Percentiles rank a stretch among this genome's conserved stretches.
Conservation (phyloP, 192 early-diverging fungal species). For the Phlyctochytrium bullatum region DNA sequence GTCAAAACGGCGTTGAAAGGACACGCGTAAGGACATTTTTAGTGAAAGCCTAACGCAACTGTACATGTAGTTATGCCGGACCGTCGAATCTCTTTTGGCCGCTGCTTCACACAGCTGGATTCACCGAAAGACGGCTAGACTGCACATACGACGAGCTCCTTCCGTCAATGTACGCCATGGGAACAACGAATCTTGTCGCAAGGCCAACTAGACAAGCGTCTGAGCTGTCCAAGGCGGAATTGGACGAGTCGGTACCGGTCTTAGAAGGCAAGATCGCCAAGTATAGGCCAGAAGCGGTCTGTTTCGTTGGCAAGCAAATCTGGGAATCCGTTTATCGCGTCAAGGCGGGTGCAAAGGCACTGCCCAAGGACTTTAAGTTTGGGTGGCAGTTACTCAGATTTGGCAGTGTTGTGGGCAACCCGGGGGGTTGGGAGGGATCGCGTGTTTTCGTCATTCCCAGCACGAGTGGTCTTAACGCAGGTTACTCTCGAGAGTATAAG, state of each 20-base stretch:
- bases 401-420: neutral
- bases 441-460: conserved; percentile 21
- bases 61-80: neutral
- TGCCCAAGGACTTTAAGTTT: conserved; percentile 19
- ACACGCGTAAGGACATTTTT: conserved; percentile 19
- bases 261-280: conserved; percentile 12
- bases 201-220: conserved; percentile 16
- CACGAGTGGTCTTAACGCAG: conserved; percentile 17
- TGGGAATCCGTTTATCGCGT: conserved; percentile 12
- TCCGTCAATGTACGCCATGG: conserved; percentile 22
- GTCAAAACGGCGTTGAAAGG: conserved; percentile 22
- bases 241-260: conserved; percentile 9
- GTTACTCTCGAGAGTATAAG: conserved; percentile 17
- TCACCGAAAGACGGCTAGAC: neutral
- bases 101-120: neutral
- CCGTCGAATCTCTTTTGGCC: neutral
- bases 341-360: conserved; percentile 22
- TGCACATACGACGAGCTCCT: conserved; percentile 3
- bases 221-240: neutral
- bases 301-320: conserved; percentile 29
- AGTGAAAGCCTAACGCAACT: no score
- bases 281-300: conserved; percentile 18
- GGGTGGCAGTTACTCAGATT: conserved; percentile 15
- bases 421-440: conserved; percentile 13
- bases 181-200: conserved; percentile 20